Conservation (phyloP, 805 yeast species). For the Candida krabiensis region DNA sequence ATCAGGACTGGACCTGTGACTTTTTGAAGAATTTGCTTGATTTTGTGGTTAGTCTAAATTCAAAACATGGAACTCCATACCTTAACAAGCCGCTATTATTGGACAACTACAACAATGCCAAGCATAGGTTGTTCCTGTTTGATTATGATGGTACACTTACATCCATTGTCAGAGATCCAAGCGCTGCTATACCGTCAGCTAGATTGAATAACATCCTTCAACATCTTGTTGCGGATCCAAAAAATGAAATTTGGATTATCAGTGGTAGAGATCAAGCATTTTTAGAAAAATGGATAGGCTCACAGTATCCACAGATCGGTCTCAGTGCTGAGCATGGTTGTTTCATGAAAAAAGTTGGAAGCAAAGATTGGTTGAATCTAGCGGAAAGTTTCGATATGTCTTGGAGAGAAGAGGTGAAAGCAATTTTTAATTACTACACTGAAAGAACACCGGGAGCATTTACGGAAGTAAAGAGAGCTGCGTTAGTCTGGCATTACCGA, state of each 20-base stretch:
- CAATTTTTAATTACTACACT: slow-evolving; percentile 71
- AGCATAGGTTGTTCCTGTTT: slow-evolving; percentile 77
- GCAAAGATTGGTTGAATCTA: slow-evolving; percentile 75
- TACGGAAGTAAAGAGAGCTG: slow-evolving; percentile 87
- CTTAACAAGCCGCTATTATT: slow-evolving; percentile 69
- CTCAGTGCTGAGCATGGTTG: slow-evolving; percentile 98
- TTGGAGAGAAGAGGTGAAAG: slow-evolving; percentile 86
- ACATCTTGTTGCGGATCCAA: slow-evolving; percentile 67
- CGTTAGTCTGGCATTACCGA: slow-evolving; percentile 97
- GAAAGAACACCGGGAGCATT: slow-evolving; percentile 88
- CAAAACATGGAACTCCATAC: slow-evolving; percentile 72
- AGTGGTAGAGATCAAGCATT: slow-evolving; percentile 94
- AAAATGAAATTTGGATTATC: slow-evolving; percentile 90
- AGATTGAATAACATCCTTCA: slow-evolving; percentile 60
- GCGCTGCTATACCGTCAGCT: slow-evolving; percentile 95
- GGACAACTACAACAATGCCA: slow-evolving; percentile 57
- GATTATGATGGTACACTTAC: slow-evolving; percentile 98
- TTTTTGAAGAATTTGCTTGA: slow-evolving; percentile 47
- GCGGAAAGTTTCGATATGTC: slow-evolving; percentile 85
- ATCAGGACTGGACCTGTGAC: slow-evolving; percentile 76
- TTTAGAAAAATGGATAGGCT: slow-evolving; percentile 85
- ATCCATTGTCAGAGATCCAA: slow-evolving; percentile 94
- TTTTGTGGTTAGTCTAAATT: slow-evolving; percentile 34
- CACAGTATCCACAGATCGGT: slow-evolving; percentile 61
- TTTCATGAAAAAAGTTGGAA: slow-evolving; percentile 74